Evolutionary conservation across 148 eudicot species (phyloP).

Genomic region (Oxyria digyna): DNA sequence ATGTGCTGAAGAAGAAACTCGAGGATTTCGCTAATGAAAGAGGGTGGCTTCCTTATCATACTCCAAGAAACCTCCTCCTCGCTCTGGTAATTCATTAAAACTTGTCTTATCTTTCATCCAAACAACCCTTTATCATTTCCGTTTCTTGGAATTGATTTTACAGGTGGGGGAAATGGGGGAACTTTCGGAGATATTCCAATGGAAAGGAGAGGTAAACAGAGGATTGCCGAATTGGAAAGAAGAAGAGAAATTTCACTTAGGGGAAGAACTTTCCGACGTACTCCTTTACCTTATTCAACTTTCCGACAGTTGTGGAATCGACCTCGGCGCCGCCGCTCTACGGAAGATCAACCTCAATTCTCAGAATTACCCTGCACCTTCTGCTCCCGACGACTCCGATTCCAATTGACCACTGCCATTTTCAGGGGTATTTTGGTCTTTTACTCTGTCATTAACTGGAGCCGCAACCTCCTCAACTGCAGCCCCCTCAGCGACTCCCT

Average conservation of each 20-base stretch:
- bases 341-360: constrained; percentile 52
- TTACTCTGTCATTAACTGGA: not conserved
- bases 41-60: constrained; percentile 8
- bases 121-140: not conserved
- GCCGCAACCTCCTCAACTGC: no score
- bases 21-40: constrained; percentile 1
- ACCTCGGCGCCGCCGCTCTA: constrained; percentile 51
- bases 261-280: constrained; percentile 66
- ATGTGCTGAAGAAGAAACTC: not conserved
- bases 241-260: constrained; percentile 49
- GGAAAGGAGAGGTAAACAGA: constrained; percentile 62
- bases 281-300: constrained; percentile 52
- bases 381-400: not conserved
- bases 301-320: constrained; percentile 52
- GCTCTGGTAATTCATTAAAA: not conserved
- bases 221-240: constrained; percentile 66
- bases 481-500: no score
- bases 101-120: not conserved
- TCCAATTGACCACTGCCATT: not conserved
- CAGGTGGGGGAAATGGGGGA: constrained; percentile 75
- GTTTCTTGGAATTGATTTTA: not conserved
- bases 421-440: not conserved
- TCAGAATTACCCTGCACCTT: constrained; percentile 36
- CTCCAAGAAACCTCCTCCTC: constrained; percentile 10
- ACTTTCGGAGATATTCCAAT: constrained; percentile 62